phyloP scores from a whole-genome alignment of 1,284 basidiomycete genomes.

The Ustilago crameri region DNA sequence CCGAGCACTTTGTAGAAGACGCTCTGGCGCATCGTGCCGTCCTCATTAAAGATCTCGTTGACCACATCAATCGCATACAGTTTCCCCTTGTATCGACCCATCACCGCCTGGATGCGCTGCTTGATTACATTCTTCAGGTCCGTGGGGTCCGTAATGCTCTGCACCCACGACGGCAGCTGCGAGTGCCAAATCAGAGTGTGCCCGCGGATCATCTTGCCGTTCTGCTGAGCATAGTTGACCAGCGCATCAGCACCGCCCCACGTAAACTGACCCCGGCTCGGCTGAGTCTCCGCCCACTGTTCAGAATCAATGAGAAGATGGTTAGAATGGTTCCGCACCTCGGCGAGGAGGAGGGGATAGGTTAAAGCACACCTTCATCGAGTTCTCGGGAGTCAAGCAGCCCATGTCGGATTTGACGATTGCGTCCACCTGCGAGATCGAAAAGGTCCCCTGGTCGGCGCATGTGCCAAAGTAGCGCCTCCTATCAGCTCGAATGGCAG shows the following conservation, averaged over 20 bases:
- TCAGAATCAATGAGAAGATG: too few species aligned
- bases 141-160: slow-evolving; percentile 15
- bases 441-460: slow-evolving; percentile 8
- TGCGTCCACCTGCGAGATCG: slow-evolving; percentile 1
- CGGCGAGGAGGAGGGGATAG: neutral
- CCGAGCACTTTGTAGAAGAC: slow-evolving; percentile 30
- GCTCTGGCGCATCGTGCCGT: slow-evolving; percentile 16
- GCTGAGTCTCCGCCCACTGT: slow-evolving; percentile 27
- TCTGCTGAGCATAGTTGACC: slow-evolving; percentile 20
- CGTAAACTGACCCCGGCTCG: slow-evolving; percentile 13
- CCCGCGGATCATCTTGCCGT: slow-evolving; percentile 26
- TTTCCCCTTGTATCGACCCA: slow-evolving; percentile 27
- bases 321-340: too few species aligned
- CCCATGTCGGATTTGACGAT: slow-evolving; percentile 22
- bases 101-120: slow-evolving; percentile 17
- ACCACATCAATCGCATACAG: slow-evolving; percentile 30
- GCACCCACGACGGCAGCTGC: slow-evolving; percentile 18
- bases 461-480: slow-evolving; percentile 14
- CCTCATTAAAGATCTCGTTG: slow-evolving; percentile 34
- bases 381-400: slow-evolving; percentile 22
- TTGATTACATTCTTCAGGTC: slow-evolving; percentile 29
- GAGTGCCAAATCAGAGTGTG: slow-evolving; percentile 29
- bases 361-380: slow-evolving; percentile 13
- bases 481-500: slow-evolving; percentile 7
- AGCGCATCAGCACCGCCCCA: slow-evolving; percentile 19